Evolutionary conservation across 2,329 filamentous ascomycete genomes (phyloP), one percentile per base, ranked within the genome.

Genomic region (Nothophaeocryptopus gaeumannii): DNA sequence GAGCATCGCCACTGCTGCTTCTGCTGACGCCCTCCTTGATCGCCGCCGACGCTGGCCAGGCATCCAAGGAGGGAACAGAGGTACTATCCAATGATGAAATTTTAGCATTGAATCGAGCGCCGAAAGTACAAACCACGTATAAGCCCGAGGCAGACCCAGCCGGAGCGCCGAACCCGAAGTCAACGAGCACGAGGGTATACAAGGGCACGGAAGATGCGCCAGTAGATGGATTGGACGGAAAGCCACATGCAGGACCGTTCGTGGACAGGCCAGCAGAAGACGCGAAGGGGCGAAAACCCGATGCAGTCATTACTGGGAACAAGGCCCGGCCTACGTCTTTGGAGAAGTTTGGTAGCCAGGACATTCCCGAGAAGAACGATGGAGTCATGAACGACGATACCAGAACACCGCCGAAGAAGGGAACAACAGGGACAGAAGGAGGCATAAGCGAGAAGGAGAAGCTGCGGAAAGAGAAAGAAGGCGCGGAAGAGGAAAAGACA

Each of bases 351-450:
- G 63, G 47, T 39, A 49, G 35, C 26, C 64, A 65, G 59, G 63
- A 72, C 34, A 75, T 81, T 20, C 77, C 80, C 2, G 71, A 78
- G 54, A 78, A 75, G 32, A 80, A 82, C 52, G 79, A 95, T 66
- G 89, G 91, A 35, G 89, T 96, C 51, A 96, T 96, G 92, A 88
- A 95, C 65, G 91, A 96, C 69, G 88, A 86, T 56, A 80, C 87
- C 66, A 78, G 89, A 58, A 73, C 79, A 33, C 79, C 81, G 35
- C 89, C 91, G 4, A 91, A 90, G 66, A 80, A 90, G 67, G 92
- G 91, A 39, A 95, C 89, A 2, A 88, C 86, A 3, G 92, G 92
- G 34, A 95, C 88, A 1, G 88, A 91, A 65, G 91, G 90, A 10
- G 91, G 92, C 45, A 88, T 97, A 36, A 89, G 86, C 20, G 87